Evolutionary conservation across 108 stramenopile species (phyloP).

Genomic region (Asterionellopsis glacialis): DNA sequence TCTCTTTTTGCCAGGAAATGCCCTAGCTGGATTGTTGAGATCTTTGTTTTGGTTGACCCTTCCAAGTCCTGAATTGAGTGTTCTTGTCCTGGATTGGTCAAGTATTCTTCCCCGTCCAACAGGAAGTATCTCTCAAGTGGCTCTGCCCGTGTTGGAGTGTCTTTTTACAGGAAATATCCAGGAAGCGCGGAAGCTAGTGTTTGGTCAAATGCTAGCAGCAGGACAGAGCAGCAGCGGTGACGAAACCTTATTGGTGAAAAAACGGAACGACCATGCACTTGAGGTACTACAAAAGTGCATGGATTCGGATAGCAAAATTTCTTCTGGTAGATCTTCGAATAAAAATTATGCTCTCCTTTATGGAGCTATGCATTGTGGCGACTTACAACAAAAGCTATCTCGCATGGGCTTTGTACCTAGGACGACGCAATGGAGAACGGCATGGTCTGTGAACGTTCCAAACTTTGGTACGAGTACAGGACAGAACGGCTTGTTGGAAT

Average conservation of each 20-base stretch:
- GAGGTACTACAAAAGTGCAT: constrained; percentile 30
- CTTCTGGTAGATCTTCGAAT: constrained; percentile 1
- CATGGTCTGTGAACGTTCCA: constrained; percentile 34
- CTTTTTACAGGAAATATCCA: constrained; percentile 11
- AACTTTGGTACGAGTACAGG: not conserved
- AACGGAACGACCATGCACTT: constrained; percentile 68
- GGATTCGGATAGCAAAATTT: not conserved
- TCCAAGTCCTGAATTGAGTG: constrained; percentile 72
- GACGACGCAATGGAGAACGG: constrained; percentile 63
- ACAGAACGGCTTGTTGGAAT: not conserved
- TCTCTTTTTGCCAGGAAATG: constrained; percentile 62
- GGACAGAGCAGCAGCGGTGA: constrained; percentile 33
- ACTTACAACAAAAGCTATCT: constrained; percentile 49
- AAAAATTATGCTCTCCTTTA: constrained; percentile 47
- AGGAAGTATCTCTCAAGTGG: constrained; percentile 10
- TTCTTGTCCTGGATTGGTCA: constrained; percentile 73
- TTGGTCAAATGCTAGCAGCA: constrained; percentile 58
- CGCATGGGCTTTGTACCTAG: constrained; percentile 42
- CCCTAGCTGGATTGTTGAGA: constrained; percentile 45
- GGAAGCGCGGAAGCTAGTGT: constrained; percentile 40
- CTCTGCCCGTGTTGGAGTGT: constrained; percentile 15
- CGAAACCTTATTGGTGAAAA: constrained; percentile 31
- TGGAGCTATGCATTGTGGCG: constrained; percentile 70
- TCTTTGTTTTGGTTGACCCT: constrained; percentile 50
- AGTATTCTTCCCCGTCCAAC: constrained; percentile 26